A percentile compares a stretch with the other conserved stretches of the same genome.
Conservation (phyloP, 495 filamentous ascomycete genomes). For the Xylaria palmicola region DNA sequence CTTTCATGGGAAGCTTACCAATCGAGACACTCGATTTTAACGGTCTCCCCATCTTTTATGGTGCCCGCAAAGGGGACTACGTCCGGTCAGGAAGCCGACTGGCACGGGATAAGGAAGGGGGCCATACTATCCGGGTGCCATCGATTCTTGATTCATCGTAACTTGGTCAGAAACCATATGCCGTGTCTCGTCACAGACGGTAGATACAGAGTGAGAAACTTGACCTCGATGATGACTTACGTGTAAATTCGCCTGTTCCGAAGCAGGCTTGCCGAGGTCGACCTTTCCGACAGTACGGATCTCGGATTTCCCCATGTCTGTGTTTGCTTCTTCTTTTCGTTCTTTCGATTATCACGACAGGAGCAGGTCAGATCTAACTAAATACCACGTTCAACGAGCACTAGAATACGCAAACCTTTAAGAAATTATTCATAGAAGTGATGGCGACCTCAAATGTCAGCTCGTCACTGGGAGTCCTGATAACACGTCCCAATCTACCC, state of each 20-base stretch:
- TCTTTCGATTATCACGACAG: background rate
- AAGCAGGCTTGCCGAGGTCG: slow-evolving; percentile 72
- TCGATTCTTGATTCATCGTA: slow-evolving; percentile 60
- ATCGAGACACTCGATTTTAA: slow-evolving; percentile 95
- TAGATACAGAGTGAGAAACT: background rate
- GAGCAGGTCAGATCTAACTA: too few relatives aligned
- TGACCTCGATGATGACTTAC: slow-evolving; percentile 45
- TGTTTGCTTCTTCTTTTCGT: too few relatives aligned
- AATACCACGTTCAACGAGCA: background rate
- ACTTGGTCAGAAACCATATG: background rate
- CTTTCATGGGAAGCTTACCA: slow-evolving; percentile 43
- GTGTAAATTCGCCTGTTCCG: slow-evolving; percentile 72
- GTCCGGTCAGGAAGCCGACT: background rate
- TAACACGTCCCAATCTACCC: slow-evolving; percentile 7
- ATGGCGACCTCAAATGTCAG: background rate
- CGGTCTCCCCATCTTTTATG: slow-evolving; percentile 82
- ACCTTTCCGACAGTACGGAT: slow-evolving; percentile 78
- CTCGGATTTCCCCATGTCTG: slow-evolving; percentile 54
- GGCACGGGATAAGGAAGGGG: background rate
- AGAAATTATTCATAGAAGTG: background rate
- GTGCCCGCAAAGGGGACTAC: slow-evolving; percentile 72
- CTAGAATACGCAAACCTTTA: too few relatives aligned
- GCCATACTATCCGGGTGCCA: slow-evolving; percentile 88
- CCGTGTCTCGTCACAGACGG: background rate
- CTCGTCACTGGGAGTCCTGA: too few relatives aligned